A percentile compares a stretch with the other conserved stretches of the same genome.
Evolutionary conservation across 352 stramenopile species (phyloP).

Genomic region (Pythium aphanidermatum): DNA sequence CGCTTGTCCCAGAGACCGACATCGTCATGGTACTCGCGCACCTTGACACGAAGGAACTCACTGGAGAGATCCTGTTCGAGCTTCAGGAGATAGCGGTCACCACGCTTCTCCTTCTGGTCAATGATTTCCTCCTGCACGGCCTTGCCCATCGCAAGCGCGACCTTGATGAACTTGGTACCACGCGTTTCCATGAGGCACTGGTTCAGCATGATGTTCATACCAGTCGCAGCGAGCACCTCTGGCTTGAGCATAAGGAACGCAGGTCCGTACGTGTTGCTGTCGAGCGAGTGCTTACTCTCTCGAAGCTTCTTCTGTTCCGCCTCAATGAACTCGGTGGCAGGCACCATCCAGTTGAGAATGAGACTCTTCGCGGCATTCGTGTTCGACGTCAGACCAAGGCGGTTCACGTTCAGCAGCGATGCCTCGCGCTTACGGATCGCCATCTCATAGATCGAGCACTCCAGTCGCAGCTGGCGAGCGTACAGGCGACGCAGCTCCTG

Average conservation of each 20-base stretch:
- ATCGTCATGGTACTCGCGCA: constrained; percentile 60
- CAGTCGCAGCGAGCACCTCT: constrained; percentile 49
- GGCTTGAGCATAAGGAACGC: constrained; percentile 52
- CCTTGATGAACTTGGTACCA: constrained; percentile 77
- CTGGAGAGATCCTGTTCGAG: constrained; percentile 24
- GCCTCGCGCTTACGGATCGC: constrained; percentile 57
- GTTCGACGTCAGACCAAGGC: constrained; percentile 37
- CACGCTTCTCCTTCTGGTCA: constrained; percentile 36
- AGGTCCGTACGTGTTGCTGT: constrained; percentile 71
- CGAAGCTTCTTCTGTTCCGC: constrained; percentile 49
- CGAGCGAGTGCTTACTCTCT: constrained; percentile 45
- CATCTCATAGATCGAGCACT: constrained; percentile 80
- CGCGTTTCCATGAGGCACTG: constrained; percentile 54
- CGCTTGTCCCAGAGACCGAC: constrained; percentile 84
- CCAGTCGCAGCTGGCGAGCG: constrained; percentile 66
- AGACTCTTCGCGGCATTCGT: constrained; percentile 58
- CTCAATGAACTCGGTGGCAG: constrained; percentile 33
- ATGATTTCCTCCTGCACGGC: constrained; percentile 75
- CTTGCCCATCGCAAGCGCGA: constrained; percentile 69
- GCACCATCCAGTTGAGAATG: constrained; percentile 54
- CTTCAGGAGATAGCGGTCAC: constrained; percentile 21
- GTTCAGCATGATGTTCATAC: constrained; percentile 71
- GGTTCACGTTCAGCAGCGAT: constrained; percentile 40
- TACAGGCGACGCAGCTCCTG: constrained; percentile 59
- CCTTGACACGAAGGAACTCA: constrained; percentile 31